Conservation (phyloP, 2,329 filamentous ascomycete genomes). For the Aspergillus candidus region DNA sequence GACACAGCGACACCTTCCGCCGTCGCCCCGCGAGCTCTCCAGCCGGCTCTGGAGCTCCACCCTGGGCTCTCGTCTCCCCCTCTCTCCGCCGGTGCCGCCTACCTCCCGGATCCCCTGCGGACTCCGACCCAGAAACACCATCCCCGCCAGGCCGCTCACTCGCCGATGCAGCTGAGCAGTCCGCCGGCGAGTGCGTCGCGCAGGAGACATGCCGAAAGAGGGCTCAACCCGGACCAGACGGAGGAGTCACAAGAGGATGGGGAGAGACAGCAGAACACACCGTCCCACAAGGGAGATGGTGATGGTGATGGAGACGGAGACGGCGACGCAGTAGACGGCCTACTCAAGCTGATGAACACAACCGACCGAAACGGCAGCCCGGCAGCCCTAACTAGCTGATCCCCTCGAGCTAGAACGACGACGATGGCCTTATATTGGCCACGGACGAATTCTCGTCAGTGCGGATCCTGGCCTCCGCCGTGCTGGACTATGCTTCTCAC, state of each 20-base stretch:
- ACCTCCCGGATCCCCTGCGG: slow-evolving; percentile 12
- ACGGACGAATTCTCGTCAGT: too few species aligned
- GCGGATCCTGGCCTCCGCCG: too few species aligned
- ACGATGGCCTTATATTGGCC: too few species aligned
- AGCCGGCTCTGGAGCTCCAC: slow-evolving; percentile 14
- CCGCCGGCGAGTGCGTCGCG: slow-evolving; percentile 26
- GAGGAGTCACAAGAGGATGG: neutral
- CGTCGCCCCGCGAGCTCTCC: slow-evolving; percentile 6
- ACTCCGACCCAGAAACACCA: slow-evolving; percentile 17
- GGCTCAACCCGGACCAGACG: neutral
- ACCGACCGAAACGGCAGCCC: slow-evolving; percentile 21
- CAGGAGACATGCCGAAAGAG: neutral
- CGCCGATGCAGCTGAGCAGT: slow-evolving; percentile 33
- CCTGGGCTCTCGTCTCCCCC: slow-evolving; percentile 16
- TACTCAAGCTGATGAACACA: slow-evolving; percentile 37
- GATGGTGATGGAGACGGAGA: slow-evolving; percentile 8
- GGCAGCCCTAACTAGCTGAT: slow-evolving; percentile 19
- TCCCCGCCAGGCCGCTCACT: slow-evolving; percentile 8
- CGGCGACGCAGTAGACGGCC: slow-evolving; percentile 32
- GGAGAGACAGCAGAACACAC: neutral
- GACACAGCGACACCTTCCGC: neutral
- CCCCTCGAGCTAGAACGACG: too few species aligned
- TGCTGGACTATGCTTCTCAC: too few species aligned
- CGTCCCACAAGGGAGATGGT: neutral
- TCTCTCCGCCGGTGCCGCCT: slow-evolving; percentile 8